Percentiles rank a stretch among this genome's conserved stretches.
These are phyloP conservation scores for Euphorbia corollata DNA, from an alignment of 441 rosid species.

Conservation along the genomic window DNA sequence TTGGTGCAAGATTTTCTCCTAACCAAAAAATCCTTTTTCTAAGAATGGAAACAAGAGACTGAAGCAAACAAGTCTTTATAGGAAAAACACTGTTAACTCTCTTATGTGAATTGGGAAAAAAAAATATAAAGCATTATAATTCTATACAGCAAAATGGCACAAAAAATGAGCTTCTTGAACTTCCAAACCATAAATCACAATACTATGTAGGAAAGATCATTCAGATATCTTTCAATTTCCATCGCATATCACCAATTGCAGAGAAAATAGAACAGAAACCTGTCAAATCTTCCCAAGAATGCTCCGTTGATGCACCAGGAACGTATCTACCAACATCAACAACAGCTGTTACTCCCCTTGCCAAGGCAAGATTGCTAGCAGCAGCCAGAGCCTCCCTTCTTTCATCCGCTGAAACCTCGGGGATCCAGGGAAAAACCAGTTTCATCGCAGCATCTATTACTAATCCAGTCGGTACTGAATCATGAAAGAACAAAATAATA, in stretches of 20 bases:
- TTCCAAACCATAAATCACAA: conserved; percentile 1
- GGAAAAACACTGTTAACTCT: neutral
- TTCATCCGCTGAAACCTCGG: conserved; percentile 59
- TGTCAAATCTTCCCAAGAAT: conserved; percentile 81
- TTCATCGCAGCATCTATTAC: conserved; percentile 84
- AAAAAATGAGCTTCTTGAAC: neutral
- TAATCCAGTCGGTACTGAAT: conserved; percentile 77
- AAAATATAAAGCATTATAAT: neutral
- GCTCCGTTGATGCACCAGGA: conserved; percentile 58
- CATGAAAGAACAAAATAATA: conserved; percentile 12
- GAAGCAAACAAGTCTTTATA: neutral
- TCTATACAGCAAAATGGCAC: neutral
- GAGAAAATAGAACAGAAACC: conserved; percentile 35
- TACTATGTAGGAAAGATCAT: conserved; percentile 5
- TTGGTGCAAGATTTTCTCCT: neutral
- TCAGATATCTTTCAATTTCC: neutral
- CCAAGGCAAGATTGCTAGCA: conserved; percentile 70
- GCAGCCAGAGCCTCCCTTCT: conserved; percentile 73
- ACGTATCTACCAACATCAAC: conserved; percentile 78
- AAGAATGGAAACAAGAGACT: neutral
- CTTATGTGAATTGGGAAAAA: neutral
- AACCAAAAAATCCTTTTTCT: neutral
- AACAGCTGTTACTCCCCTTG: conserved; percentile 75
- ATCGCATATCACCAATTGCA: neutral
- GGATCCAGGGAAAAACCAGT: conserved; percentile 45